These are phyloP conservation scores for Tetrahymena elliotti DNA, from an alignment of 73 alveolate species.

Conservation along the genomic window DNA sequence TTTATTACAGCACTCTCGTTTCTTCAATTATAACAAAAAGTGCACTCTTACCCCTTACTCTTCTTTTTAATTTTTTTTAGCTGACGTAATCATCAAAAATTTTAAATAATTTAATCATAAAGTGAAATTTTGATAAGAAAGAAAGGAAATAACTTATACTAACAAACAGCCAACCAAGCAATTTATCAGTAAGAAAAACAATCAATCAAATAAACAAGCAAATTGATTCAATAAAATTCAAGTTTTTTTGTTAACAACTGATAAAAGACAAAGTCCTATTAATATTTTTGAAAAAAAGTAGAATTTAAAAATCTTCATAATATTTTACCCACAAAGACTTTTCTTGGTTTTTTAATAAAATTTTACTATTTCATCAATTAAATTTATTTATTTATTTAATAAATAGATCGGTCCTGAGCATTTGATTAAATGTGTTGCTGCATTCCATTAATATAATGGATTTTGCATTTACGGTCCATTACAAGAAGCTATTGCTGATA, in stretches of 20 bases:
- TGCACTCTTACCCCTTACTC: background rate
- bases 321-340: background rate
- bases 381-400: background rate
- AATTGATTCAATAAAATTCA: too few species aligned
- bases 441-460: background rate
- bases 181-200: background rate
- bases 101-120: background rate
- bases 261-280: too few species aligned
- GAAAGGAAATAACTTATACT: background rate
- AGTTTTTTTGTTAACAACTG: too few species aligned
- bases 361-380: background rate
- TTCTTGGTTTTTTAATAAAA: background rate
- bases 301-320: background rate
- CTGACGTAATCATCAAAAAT: background rate
- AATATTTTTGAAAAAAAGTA: background rate
- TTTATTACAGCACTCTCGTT: background rate
- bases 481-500: background rate
- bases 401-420: conserved; percentile 1
- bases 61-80: background rate
- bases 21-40: background rate
- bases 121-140: background rate
- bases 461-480: background rate
- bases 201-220: too few species aligned
- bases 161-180: background rate
- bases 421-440: conserved; percentile 1